phyloP scores from a whole-genome alignment of 805 yeast species.

The Brettanomyces nanus region DNA sequence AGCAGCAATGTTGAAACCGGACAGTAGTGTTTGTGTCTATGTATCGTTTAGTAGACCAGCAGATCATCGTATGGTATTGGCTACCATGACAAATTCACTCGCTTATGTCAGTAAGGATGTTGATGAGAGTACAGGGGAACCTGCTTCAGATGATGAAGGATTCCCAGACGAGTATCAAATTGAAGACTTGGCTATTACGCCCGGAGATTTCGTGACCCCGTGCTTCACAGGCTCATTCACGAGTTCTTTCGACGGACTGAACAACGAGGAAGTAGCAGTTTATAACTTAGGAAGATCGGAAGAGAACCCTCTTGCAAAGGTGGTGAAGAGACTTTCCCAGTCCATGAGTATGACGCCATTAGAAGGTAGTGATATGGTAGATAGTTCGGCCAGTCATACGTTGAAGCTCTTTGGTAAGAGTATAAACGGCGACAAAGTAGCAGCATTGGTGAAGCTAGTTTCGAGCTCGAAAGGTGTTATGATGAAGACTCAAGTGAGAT shows the following conservation, averaged over 20 bases:
- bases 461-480: conserved; percentile 38
- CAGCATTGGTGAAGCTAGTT: conserved; percentile 41
- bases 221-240: conserved; percentile 72
- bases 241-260: conserved; percentile 63
- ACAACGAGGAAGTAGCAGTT: conserved; percentile 54
- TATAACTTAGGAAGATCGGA: conserved; percentile 48
- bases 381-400: conserved; percentile 50
- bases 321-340: conserved; percentile 44
- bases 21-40: conserved; percentile 64
- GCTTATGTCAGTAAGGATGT: conserved; percentile 74
- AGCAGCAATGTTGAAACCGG: conserved; percentile 63
- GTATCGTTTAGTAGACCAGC: conserved; percentile 66
- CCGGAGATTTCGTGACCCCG: conserved; percentile 81
- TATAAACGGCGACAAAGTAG: conserved; percentile 46
- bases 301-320: conserved; percentile 38
- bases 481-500: conserved; percentile 52
- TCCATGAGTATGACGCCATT: conserved; percentile 61
- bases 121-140: conserved; percentile 60
- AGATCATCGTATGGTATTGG: conserved; percentile 26
- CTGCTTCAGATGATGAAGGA: conserved; percentile 69
- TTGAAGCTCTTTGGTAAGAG: conserved; percentile 82
- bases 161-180: conserved; percentile 90
- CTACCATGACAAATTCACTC: conserved; percentile 55
- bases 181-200: conserved; percentile 62
- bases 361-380: conserved; percentile 64